These are phyloP conservation scores for Candida vartiovaarae DNA, from an alignment of 805 yeast species.

Conservation along the genomic window DNA sequence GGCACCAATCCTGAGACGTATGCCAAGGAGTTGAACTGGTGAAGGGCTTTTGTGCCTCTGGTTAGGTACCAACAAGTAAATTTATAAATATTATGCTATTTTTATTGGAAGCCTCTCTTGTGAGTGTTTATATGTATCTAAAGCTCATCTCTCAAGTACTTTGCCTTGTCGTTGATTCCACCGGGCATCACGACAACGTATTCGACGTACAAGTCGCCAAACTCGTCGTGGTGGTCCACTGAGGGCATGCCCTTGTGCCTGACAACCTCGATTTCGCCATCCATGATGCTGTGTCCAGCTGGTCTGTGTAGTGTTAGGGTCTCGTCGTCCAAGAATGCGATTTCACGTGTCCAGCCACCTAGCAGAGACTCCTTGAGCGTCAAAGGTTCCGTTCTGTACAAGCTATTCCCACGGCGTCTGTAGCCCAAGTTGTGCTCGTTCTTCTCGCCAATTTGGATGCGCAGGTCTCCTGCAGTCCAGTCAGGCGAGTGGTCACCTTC, in stretches of 20 bases:
- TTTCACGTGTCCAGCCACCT: conserved; percentile 76
- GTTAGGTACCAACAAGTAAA: not conserved
- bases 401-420: conserved; percentile 65
- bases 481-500: conserved; percentile 86
- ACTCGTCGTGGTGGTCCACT: conserved; percentile 34
- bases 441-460: conserved; percentile 54
- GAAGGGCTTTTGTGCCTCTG: not conserved
- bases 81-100: too few relatives aligned
- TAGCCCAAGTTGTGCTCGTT: conserved; percentile 63
- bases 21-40: conserved; percentile 23
- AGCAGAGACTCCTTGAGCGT: conserved; percentile 60
- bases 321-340: conserved; percentile 63
- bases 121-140: conserved; percentile 1
- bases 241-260: conserved; percentile 85
- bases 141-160: conserved; percentile 20
- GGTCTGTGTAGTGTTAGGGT: conserved; percentile 37
- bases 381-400: conserved; percentile 78
- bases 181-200: conserved; percentile 41
- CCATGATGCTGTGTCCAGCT: conserved; percentile 42
- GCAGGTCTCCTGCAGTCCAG: conserved; percentile 72
- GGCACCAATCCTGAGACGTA: conserved; percentile 32
- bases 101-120: too few relatives aligned
- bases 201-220: conserved; percentile 47
- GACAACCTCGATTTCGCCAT: conserved; percentile 69
- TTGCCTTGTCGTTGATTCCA: conserved; percentile 20